Evolutionary conservation across 495 filamentous ascomycete genomes (phyloP), one percentile per base, ranked within the genome.

Genomic region (Cercophora newfieldiana): DNA sequence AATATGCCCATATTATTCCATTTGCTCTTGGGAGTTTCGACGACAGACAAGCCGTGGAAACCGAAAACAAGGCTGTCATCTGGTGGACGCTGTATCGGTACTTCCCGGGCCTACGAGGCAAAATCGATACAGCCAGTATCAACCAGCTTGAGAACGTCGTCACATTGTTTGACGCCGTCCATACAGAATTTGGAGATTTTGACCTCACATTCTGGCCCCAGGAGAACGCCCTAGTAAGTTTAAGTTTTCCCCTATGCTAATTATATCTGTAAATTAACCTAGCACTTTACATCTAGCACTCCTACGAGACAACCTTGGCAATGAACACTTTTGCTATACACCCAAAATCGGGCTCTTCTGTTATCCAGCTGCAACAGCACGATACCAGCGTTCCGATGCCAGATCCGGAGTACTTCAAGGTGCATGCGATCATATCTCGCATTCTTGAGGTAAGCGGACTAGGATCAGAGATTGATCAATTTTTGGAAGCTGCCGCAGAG

Each of bases 401-500:
- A 47, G 31, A 59, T 47, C 57, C 57, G 7, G 57, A 59, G 29
- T 59, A 59, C 57, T 59, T 59, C n/a, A 47, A 59, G 24, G 57
- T 59, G 21, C 57, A 59, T 37, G 28, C 33, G 5, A 59, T 59
- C 6, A 59, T 59, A 1, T 22, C 57, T 59, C 57, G 37, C 0
- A 44, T 59, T 19, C 57, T 59, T 19, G 30, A 47, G 57, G 57
- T 44, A 44, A 59, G 57, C 31, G 57, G 57, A 59, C 31, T 59
- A 29, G 57, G 7, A 25, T 14, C 28, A 1, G 57, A 59, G 57
- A 59, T 59, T 22, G 57, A 59, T 47, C n/a, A 59, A n/a, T 29
- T 59, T 59, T 21, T 59, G 3, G 25, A 58, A 28, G 55, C 55
- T 31, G 55, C 28, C 18, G 55, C 24, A 2, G 29, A 59, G 57